Base-by-base conservation (phyloP, 2,329 filamentous ascomycete genomes). In the Sarocladium kiliense region DNA sequence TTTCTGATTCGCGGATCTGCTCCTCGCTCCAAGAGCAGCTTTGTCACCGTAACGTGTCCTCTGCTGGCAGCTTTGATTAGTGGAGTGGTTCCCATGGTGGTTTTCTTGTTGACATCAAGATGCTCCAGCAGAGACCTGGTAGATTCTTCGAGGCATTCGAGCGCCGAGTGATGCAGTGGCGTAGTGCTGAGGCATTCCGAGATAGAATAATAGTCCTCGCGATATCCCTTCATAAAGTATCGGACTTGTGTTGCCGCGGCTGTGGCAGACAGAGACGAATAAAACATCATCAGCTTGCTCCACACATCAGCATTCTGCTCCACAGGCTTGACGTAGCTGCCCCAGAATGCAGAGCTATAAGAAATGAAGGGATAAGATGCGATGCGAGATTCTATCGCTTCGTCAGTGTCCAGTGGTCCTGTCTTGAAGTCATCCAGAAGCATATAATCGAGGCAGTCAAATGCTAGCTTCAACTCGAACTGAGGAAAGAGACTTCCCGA, bases 1-100 rank as follows among this genome's bases (percentile, higher is more conserved):
- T 60, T 60, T 5, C 34, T 19, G 7, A 55, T 9, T 3, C 55
- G 55, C 6, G 58, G 58, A 30, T 60, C 53, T 1, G 58, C 57
- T 7, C 58, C 58, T 3, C 26, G 45, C 26, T 58, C 32, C 14
- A 58, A 27, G 9, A 60, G 57, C 1, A 58, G 9, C 37, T 14
- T 12, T 26, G 12, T 12, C 7, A 32, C 30, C 12, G 6, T 12
- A 6, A 12, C 7, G 30, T 32, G 30, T 32, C 30, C 30, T 7
- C 30, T 32, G 30, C 30, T 32, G 7, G 30, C 12, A 6, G 30
- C 30, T 12, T 32, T 32, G 12, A 32, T 32, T 12, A 32, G 12
- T 6, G 30, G 30, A 6, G 30, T 32, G 7, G 30, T 32, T 7
- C 30, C 30, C 30, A 32, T 32, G 30, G 30, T 12, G 12, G 30